A percentile compares a stretch with the other conserved stretches of the same genome.
These are phyloP conservation scores for Lentinus brumalis DNA, from an alignment of 768 basidiomycete species.

Conservation along the genomic window DNA sequence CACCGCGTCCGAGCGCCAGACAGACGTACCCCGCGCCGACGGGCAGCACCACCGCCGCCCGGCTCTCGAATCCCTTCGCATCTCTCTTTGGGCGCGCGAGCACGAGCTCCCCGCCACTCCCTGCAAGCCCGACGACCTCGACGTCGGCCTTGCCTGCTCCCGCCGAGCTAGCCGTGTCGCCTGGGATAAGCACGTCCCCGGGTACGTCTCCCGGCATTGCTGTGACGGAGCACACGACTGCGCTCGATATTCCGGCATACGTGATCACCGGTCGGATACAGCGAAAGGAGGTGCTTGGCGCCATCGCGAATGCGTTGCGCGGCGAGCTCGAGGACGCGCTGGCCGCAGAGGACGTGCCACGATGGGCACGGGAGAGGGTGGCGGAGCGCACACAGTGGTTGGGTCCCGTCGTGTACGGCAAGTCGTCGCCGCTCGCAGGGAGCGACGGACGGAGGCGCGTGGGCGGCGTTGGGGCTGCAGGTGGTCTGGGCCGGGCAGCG, in stretches of 20 bases:
- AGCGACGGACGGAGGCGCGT: conserved; percentile 4
- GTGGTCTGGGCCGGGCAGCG: conserved; percentile 10
- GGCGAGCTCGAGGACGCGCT: conserved; percentile 53
- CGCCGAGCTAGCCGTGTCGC: conserved; percentile 13
- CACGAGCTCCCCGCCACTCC: conserved; percentile 33
- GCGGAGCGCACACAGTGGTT: conserved; percentile 54
- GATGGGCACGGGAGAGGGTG: conserved; percentile 66
- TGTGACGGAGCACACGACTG: conserved; percentile 31
- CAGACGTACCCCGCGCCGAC: conserved; percentile 3
- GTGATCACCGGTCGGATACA: conserved; percentile 56
- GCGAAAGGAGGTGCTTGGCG: conserved; percentile 53
- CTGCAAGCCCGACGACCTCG: conserved; percentile 25
- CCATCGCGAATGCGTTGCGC: conserved; percentile 54
- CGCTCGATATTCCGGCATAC: conserved; percentile 60
- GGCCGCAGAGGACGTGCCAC: conserved; percentile 43
- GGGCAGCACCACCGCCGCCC: conserved; percentile 31
- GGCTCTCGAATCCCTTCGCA: conserved; percentile 75
- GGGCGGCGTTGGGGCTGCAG: conserved; percentile 7
- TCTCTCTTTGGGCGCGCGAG: conserved; percentile 66
- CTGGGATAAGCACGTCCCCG: conserved; percentile 15
- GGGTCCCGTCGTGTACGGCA: conserved; percentile 55
- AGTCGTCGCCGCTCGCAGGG: neutral
- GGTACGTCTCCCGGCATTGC: conserved; percentile 34
- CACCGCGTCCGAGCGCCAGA: conserved; percentile 34
- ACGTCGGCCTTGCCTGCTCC: conserved; percentile 11